These are phyloP conservation scores for Populus pruinosa DNA, from an alignment of 345 rosid genomes.

Conservation along the genomic window DNA sequence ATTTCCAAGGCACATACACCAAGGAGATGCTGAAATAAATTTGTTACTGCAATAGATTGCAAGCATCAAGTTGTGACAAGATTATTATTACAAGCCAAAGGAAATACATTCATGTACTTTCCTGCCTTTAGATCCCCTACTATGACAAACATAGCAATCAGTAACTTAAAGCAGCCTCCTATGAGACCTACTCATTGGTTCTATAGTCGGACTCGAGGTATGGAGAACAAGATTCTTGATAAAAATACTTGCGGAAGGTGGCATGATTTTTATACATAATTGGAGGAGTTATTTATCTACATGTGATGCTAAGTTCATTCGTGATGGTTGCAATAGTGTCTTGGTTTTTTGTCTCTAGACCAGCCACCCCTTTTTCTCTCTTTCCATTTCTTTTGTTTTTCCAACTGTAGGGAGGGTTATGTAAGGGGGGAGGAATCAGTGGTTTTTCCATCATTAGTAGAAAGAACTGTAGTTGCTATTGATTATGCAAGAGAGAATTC, in stretches of 20 bases:
- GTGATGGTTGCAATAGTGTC: too few relatives aligned
- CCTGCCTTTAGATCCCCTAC: not conserved
- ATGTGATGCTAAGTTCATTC: too few relatives aligned
- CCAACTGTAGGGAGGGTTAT: not conserved
- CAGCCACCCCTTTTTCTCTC: not conserved
- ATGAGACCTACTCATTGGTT: not conserved
- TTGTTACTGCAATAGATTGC: not conserved
- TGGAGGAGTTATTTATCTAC: too few relatives aligned
- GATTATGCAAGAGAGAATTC: not conserved
- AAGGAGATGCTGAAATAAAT: not conserved
- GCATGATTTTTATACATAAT: too few relatives aligned
- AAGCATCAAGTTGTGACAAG: not conserved
- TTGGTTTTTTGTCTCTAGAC: too few relatives aligned
- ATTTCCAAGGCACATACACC: not conserved
- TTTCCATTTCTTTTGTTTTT: not conserved
- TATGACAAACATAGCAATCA: not conserved
- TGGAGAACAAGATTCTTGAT: not conserved
- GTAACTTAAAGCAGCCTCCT: not conserved
- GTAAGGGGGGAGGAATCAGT: too few relatives aligned
- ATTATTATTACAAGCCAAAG: not conserved
- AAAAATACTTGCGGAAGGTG: too few relatives aligned
- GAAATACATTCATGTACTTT: not conserved
- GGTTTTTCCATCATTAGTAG: too few relatives aligned
- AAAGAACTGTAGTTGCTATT: not conserved
- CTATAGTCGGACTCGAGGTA: not conserved